These are phyloP conservation scores for Scutellaria baicalensis DNA, from an alignment of 257 asterid genomes.

Conservation along the genomic window DNA sequence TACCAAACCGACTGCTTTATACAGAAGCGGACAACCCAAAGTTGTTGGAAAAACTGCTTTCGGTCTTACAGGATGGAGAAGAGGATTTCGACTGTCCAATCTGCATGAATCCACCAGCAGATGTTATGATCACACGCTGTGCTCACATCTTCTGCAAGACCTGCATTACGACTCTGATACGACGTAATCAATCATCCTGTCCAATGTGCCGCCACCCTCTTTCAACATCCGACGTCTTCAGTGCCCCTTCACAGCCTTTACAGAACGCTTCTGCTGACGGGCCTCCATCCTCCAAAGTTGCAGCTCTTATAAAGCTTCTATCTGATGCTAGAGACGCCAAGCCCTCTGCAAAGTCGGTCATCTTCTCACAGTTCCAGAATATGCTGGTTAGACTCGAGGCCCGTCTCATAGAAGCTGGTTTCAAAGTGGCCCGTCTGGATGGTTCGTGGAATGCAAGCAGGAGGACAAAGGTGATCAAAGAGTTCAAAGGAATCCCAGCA, in stretches of 20 bases:
- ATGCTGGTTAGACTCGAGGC: constrained; percentile 68
- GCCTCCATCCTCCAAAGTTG: constrained; percentile 58
- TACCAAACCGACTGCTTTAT: constrained; percentile 29
- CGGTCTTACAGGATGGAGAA: constrained; percentile 60
- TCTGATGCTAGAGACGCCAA: constrained; percentile 34
- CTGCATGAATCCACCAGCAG: constrained; percentile 58
- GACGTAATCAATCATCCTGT: constrained; percentile 56
- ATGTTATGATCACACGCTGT: constrained; percentile 54
- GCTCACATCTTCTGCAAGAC: constrained; percentile 66
- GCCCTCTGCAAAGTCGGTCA: constrained; percentile 54
- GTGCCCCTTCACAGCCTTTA: constrained; percentile 46
- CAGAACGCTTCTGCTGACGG: constrained; percentile 17
- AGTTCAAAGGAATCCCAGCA: constrained; percentile 42
- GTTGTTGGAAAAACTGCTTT: constrained; percentile 49
- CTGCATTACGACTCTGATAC: constrained; percentile 62
- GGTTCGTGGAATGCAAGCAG: constrained; percentile 65
- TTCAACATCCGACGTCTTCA: constrained; percentile 56
- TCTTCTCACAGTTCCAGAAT: constrained; percentile 78
- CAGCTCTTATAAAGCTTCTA: constrained; percentile 55
- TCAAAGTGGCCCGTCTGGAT: constrained; percentile 58
- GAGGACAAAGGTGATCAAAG: constrained; percentile 56
- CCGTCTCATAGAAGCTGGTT: constrained; percentile 64
- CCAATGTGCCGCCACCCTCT: constrained; percentile 81
- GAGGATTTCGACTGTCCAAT: constrained; percentile 73
- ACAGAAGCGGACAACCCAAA: constrained; percentile 57